A percentile compares a stretch with the other conserved stretches of the same genome.
These are phyloP conservation scores for Stagonosporopsis chrysanthemi DNA, from an alignment of 2,329 filamentous ascomycete genomes.

Conservation along the genomic window DNA sequence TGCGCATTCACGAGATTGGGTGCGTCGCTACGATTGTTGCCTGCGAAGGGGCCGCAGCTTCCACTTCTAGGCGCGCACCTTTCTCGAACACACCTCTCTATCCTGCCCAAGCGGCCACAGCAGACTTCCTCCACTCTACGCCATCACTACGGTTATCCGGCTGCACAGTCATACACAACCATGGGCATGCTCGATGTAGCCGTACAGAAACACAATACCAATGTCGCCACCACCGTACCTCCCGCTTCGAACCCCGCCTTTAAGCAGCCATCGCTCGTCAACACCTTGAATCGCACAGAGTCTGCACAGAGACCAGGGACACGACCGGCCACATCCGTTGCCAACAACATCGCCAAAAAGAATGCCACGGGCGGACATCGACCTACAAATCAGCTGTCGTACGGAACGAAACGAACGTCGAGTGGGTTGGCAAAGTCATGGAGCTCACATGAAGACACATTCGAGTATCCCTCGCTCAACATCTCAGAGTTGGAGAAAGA, in stretches of 20 bases:
- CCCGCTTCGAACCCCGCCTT: constrained; percentile 32
- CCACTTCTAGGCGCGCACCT: constrained; percentile 33
- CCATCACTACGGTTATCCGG: constrained; percentile 27
- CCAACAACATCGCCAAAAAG: constrained; percentile 46
- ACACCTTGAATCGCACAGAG: constrained; percentile 50
- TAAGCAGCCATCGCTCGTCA: constrained; percentile 47
- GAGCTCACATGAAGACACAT: constrained; percentile 43
- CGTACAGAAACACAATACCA: constrained; percentile 49
- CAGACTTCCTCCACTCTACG: constrained; percentile 12
- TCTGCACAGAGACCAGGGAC: constrained; percentile 39
- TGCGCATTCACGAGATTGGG: constrained; percentile 35
- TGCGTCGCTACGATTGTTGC: constrained; percentile 46
- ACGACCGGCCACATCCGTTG: constrained; percentile 39
- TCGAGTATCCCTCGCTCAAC: constrained; percentile 40
- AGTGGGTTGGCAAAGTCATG: constrained; percentile 57
- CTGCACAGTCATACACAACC: constrained; percentile 26
- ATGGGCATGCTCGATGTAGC: constrained; percentile 52
- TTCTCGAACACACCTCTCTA: constrained; percentile 25
- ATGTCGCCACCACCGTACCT: constrained; percentile 24
- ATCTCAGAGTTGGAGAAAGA: constrained; percentile 39
- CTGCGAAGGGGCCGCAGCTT: constrained; percentile 30
- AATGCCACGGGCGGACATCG: constrained; percentile 23
- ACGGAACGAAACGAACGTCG: constrained; percentile 55
- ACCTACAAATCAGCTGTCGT: constrained; percentile 20
- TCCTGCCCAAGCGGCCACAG: constrained; percentile 8